phyloP scores from a whole-genome alignment of 1,284 basidiomycete species.

The Cutaneotrichosporon sp. region DNA sequence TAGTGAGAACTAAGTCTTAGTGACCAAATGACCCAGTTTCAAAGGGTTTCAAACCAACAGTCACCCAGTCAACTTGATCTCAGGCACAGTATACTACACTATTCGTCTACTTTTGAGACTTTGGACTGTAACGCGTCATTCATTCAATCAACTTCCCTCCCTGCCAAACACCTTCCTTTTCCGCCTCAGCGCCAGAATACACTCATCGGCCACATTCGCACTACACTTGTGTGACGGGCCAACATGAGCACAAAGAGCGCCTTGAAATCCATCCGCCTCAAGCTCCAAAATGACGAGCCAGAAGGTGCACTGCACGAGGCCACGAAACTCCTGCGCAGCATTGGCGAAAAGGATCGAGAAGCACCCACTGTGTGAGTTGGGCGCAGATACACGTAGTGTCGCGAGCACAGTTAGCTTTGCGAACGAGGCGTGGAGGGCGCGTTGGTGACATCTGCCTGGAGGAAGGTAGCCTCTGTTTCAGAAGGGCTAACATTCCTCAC shows the following conservation, averaged over 20 bases:
- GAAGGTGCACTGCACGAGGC: constrained; percentile 55
- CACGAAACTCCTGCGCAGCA: constrained; percentile 58
- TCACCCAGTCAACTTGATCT: too few species aligned
- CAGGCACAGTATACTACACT: too few species aligned
- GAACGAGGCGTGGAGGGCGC: not conserved
- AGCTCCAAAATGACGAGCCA: constrained; percentile 73
- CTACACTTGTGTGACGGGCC: not conserved
- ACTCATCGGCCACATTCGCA: too few species aligned
- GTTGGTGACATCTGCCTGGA: not conserved
- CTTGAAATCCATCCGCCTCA: constrained; percentile 76
- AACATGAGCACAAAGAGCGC: constrained; percentile 38
- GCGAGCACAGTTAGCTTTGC: not conserved
- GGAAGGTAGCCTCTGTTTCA: too few species aligned
- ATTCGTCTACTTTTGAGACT: too few species aligned
- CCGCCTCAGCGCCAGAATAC: too few species aligned
- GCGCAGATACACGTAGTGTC: constrained; percentile 21
- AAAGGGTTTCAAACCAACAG: too few species aligned
- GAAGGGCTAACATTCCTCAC: not conserved
- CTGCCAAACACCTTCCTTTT: too few species aligned
- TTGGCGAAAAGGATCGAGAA: constrained; percentile 59
- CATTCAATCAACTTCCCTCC: too few species aligned
- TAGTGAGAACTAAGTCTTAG: too few species aligned
- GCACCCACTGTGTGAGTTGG: constrained; percentile 67
- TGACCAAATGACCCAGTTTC: too few species aligned
- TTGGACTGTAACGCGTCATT: too few species aligned